Evolutionary conservation across 2,329 filamentous ascomycete species (phyloP).

Genomic region (Stagonosporopsis chrysanthemi): DNA sequence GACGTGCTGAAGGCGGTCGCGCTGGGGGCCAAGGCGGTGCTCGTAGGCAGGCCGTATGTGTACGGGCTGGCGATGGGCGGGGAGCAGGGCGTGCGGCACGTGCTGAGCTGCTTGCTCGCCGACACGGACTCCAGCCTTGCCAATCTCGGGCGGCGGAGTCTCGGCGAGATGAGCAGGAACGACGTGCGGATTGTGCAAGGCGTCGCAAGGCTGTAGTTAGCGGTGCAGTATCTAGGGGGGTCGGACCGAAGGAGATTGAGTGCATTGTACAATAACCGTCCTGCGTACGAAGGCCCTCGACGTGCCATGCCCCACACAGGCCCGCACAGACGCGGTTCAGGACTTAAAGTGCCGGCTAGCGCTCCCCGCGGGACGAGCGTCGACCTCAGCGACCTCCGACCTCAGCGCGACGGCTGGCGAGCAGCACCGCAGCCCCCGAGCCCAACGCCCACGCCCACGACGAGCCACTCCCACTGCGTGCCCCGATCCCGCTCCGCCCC

Average conservation of each 20-base stretch:
- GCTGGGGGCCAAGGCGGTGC: constrained; percentile 47
- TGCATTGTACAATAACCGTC: too few relatives aligned
- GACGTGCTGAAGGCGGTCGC: constrained; percentile 50
- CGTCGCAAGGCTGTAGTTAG: constrained; percentile 34
- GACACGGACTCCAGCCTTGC: constrained; percentile 44
- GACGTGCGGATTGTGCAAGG: constrained; percentile 40
- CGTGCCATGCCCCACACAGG: too few relatives aligned
- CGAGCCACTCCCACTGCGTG: background rate
- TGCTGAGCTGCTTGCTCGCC: constrained; percentile 44
- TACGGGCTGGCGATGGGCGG: constrained; percentile 50
- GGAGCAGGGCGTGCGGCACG: constrained; percentile 49
- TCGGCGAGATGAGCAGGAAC: constrained; percentile 37
- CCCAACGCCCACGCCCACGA: background rate
- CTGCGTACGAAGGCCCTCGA: too few relatives aligned
- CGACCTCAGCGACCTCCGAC: too few relatives aligned
- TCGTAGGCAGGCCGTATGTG: constrained; percentile 47
- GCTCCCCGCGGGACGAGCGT: too few relatives aligned
- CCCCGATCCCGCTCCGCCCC: too few relatives aligned
- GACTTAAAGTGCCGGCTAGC: too few relatives aligned
- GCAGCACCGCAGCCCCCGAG: too few relatives aligned
- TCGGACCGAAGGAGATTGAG: too few relatives aligned
- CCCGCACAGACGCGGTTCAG: too few relatives aligned
- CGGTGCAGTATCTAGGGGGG: background rate
- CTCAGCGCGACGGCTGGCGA: too few relatives aligned
- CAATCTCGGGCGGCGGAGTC: constrained; percentile 41